Conservation (phyloP, 139 green algal genomes). For the Limnomonas spitsbergensis region DNA sequence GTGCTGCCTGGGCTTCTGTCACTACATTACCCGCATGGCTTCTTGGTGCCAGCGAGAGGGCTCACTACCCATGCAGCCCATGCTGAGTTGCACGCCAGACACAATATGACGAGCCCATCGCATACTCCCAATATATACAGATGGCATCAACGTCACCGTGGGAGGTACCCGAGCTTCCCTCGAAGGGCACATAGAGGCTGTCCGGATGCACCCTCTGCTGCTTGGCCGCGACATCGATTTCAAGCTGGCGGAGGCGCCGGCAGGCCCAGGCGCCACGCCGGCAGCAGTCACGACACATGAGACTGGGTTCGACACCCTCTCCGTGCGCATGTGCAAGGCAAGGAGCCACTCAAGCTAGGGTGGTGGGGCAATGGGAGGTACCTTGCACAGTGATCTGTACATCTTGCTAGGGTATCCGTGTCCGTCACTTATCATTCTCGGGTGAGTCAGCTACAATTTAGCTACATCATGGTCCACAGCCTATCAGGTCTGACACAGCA, state of each 20-base stretch:
- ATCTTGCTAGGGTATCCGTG: no score
- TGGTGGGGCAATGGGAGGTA: no score
- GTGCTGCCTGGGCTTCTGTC: neutral
- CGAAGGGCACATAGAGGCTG: constrained; percentile 16
- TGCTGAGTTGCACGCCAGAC: no score
- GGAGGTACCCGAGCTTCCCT: neutral
- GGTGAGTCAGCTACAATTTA: no score
- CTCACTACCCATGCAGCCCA: neutral
- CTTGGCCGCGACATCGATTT: constrained; percentile 52
- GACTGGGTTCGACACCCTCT: constrained; percentile 43
- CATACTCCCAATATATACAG: no score
- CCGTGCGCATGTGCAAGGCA: constrained; percentile 35
- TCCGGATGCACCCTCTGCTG: constrained; percentile 38
- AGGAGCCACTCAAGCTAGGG: no score
- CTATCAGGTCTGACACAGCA: no score
- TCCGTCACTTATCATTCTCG: neutral
- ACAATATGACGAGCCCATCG: no score
- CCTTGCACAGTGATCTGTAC: no score
- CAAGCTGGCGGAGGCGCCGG: constrained; percentile 46
- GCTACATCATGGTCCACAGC: no score
- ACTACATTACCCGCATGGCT: neutral
- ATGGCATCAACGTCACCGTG: constrained; percentile 34
- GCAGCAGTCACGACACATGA: constrained; percentile 23
- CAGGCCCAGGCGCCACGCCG: neutral
- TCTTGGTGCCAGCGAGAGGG: neutral